phyloP scores from a whole-genome alignment of 2,329 filamentous ascomycete species.

The Parascedosporium putredinis region DNA sequence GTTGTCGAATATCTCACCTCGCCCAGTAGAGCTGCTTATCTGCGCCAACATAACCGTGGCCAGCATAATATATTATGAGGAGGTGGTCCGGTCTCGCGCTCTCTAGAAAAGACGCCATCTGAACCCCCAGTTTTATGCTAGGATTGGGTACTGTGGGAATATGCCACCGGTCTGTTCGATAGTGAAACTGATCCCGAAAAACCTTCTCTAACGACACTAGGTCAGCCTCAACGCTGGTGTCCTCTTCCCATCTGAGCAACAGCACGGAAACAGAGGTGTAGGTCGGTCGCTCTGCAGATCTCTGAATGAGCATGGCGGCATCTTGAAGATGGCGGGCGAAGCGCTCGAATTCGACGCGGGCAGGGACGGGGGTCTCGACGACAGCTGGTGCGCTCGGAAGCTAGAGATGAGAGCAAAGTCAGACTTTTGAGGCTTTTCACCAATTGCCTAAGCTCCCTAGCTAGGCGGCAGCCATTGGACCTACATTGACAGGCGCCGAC shows the following conservation, averaged over 20 bases:
- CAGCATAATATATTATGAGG: conserved; percentile 55
- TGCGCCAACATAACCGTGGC: conserved; percentile 45
- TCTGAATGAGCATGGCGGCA: conserved; percentile 56
- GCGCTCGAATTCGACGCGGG: conserved; percentile 54
- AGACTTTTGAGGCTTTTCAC: not conserved
- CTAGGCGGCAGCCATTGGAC: not conserved
- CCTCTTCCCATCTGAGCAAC: conserved; percentile 53
- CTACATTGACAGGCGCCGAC: conserved; percentile 1
- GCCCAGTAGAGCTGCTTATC: conserved; percentile 58
- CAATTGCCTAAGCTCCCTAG: not conserved
- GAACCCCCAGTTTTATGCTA: conserved; percentile 49
- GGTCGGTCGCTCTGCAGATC: conserved; percentile 47
- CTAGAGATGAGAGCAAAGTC: conserved; percentile 4
- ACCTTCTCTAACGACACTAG: conserved; percentile 44
- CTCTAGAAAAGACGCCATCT: conserved; percentile 50
- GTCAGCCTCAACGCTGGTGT: conserved; percentile 41
- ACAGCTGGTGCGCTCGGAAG: conserved; percentile 9
- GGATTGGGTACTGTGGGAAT: conserved; percentile 51
- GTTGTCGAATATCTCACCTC: conserved; percentile 46
- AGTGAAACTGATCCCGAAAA: conserved; percentile 50
- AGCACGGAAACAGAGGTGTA: conserved; percentile 51
- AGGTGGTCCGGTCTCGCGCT: conserved; percentile 47
- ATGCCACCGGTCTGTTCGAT: conserved; percentile 47
- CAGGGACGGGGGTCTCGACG: conserved; percentile 18
- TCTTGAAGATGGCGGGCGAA: conserved; percentile 59